Evolutionary conservation across 768 basidiomycete genomes (phyloP).

Genomic region (Pleurotus cornucopiae): DNA sequence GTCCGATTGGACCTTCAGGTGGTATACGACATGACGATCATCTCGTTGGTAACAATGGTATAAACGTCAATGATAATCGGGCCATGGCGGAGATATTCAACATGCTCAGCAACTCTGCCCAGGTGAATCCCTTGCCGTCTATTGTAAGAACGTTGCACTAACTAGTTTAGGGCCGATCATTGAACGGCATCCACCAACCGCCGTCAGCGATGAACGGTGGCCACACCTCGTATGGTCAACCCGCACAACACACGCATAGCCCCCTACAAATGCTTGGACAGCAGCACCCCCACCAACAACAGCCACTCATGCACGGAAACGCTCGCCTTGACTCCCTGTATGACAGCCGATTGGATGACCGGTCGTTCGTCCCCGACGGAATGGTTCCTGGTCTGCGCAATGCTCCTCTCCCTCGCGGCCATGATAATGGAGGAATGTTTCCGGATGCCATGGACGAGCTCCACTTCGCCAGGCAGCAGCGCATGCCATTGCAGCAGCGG

Average conservation of each 20-base stretch:
- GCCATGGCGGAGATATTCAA: conserved; percentile 79
- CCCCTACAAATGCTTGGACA: conserved; percentile 28
- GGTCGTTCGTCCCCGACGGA: conserved; percentile 78
- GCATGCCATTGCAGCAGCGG: conserved; percentile 45
- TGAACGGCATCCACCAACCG: conserved; percentile 16
- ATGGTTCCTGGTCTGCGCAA: conserved; percentile 82
- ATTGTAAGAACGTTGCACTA: neutral
- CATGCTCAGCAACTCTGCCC: conserved; percentile 73
- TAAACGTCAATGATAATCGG: conserved; percentile 44
- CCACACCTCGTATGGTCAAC: conserved; percentile 25
- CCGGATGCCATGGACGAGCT: conserved; percentile 62
- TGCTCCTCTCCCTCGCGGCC: conserved; percentile 54
- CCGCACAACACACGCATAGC: conserved; percentile 24
- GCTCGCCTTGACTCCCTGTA: conserved; percentile 66
- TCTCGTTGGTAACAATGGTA: conserved; percentile 20
- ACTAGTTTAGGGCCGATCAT: conserved; percentile 26
- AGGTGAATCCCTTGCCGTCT: conserved; percentile 40
- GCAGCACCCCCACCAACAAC: conserved; percentile 37
- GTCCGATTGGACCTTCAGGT: conserved; percentile 11
- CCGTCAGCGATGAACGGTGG: conserved; percentile 19
- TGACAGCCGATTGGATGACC: conserved; percentile 70
- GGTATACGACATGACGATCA: conserved; percentile 42
- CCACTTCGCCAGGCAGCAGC: conserved; percentile 61
- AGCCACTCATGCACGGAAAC: conserved; percentile 34
- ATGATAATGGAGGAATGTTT: conserved; percentile 51